Percentiles rank a stretch among this genome's conserved stretches.
Evolutionary conservation across 2,329 filamentous ascomycete genomes (phyloP).

Genomic region (Calonectria hawksworthii): DNA sequence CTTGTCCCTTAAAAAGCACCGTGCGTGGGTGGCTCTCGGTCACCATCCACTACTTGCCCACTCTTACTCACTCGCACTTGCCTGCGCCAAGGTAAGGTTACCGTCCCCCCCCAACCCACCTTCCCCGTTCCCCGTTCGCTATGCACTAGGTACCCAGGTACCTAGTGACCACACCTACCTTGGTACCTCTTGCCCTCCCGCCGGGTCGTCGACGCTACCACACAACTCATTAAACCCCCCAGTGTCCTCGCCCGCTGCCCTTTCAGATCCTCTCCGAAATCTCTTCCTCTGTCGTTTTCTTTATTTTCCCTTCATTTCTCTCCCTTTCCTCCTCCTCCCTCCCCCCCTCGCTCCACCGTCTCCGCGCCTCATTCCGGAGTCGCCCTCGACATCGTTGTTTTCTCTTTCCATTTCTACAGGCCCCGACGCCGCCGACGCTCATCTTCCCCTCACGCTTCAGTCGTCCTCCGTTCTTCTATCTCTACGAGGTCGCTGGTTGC

Average conservation of each 20-base stretch:
- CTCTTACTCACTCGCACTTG: conserved; percentile 35
- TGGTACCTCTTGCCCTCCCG: conserved; percentile 27
- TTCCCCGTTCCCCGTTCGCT: conserved; percentile 27
- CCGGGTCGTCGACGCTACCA: conserved; percentile 43
- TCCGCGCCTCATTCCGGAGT: conserved; percentile 50
- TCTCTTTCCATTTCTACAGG: conserved; percentile 45
- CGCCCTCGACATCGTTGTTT: conserved; percentile 41
- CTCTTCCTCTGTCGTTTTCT: conserved; percentile 48
- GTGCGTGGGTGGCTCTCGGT: conserved; percentile 46
- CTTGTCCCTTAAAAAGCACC: conserved; percentile 41
- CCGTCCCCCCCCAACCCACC: conserved; percentile 41
- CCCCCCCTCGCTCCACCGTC: conserved; percentile 49
- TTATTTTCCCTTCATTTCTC: conserved; percentile 49
- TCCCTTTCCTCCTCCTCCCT: conserved; percentile 36
- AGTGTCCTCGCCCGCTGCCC: conserved; percentile 45
- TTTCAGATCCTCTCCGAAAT: conserved; percentile 46
- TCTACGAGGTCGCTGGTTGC: conserved; percentile 42
- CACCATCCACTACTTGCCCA: conserved; percentile 28
- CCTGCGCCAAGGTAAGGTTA: conserved; percentile 35
- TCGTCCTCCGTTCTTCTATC: conserved; percentile 46
- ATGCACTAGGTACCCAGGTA: conserved; percentile 29
- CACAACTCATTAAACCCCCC: conserved; percentile 53
- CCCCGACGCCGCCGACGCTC: conserved; percentile 42
- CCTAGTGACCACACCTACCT: conserved; percentile 4
- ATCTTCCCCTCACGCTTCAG: conserved; percentile 44